Conservation (phyloP, 2,329 filamentous ascomycete species). For the Cercospora zeina region DNA sequence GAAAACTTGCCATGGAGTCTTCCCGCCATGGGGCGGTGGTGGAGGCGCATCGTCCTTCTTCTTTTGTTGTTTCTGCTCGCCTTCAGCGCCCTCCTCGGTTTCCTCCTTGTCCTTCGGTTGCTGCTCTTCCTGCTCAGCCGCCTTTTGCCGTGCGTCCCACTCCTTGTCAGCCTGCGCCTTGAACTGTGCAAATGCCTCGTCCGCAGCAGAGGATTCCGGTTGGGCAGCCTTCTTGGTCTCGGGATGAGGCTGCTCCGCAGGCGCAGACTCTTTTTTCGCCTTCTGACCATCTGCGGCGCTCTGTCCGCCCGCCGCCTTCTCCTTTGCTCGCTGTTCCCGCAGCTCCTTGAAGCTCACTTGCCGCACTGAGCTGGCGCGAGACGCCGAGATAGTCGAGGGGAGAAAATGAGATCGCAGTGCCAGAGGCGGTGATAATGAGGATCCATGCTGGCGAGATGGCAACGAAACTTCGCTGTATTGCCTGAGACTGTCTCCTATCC, state of each 20-base stretch:
- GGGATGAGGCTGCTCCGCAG: conserved; percentile 40
- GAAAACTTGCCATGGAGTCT: conserved; percentile 98
- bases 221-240: conserved; percentile 33
- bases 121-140: conserved; percentile 33
- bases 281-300: conserved; percentile 43
- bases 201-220: conserved; percentile 36
- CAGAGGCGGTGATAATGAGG: conserved; percentile 35
- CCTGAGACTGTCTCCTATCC: conserved; percentile 43
- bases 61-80: conserved; percentile 59
- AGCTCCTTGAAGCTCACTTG: conserved; percentile 48
- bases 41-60: conserved; percentile 67
- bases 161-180: conserved; percentile 41
- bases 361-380: conserved; percentile 45
- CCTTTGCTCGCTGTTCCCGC: conserved; percentile 40
- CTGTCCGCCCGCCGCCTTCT: conserved; percentile 41
- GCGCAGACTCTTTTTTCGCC: conserved; percentile 42
- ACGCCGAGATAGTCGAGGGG: conserved; percentile 46
- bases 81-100: conserved; percentile 47
- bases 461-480: conserved; percentile 37
- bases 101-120: conserved; percentile 45
- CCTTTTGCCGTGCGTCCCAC: conserved; percentile 49
- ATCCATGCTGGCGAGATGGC: conserved; percentile 33
- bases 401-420: conserved; percentile 49
- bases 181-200: conserved; percentile 41
- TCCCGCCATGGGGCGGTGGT: conserved; percentile 95